phyloP scores from a whole-genome alignment of 2,329 filamentous ascomycete genomes.

The Ophiocordyceps camponoti-rufipedis region DNA sequence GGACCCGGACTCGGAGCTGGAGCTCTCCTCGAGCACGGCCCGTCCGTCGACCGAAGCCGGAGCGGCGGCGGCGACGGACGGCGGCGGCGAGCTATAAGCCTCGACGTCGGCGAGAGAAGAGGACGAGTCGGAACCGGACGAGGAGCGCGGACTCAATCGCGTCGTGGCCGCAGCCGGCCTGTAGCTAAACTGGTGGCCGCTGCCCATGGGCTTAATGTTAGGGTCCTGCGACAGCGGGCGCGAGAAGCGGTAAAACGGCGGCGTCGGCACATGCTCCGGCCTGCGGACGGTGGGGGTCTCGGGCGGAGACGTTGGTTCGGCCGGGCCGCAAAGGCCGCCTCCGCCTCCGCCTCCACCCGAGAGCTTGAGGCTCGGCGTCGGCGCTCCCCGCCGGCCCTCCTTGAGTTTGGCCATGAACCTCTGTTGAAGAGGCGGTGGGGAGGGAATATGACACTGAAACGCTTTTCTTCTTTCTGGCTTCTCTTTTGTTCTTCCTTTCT shows the following conservation, averaged over 20 bases:
- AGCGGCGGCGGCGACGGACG: not conserved
- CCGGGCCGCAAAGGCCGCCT: conserved; percentile 8
- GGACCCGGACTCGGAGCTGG: conserved; percentile 2
- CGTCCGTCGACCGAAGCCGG: not conserved
- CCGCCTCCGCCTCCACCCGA: conserved; percentile 4
- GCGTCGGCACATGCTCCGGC: conserved; percentile 10
- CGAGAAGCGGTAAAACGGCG: conserved; percentile 13
- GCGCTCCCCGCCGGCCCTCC: conserved; percentile 11
- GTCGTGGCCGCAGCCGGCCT: conserved; percentile 14
- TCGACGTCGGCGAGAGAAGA: conserved; percentile 2
- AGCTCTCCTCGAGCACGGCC: conserved; percentile 5
- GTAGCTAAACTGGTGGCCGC: conserved; percentile 24
- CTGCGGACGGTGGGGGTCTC: conserved; percentile 22
- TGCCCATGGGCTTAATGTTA: conserved; percentile 23
- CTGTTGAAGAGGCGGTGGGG: not conserved
- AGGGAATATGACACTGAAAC: not conserved
- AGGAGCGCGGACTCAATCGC: conserved; percentile 18
- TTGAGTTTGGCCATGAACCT: conserved; percentile 3
- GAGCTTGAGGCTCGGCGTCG: conserved; percentile 22
- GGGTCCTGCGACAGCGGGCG: conserved; percentile 15
- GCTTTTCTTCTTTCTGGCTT: not conserved
- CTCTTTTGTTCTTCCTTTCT: not conserved
- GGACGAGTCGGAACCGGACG: conserved; percentile 9
- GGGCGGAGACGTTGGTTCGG: conserved; percentile 26
- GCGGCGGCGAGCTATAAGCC: not conserved